These are phyloP conservation scores for Sporothrix pseudoabietina DNA, from an alignment of 2,329 filamentous ascomycete species.

Conservation along the genomic window DNA sequence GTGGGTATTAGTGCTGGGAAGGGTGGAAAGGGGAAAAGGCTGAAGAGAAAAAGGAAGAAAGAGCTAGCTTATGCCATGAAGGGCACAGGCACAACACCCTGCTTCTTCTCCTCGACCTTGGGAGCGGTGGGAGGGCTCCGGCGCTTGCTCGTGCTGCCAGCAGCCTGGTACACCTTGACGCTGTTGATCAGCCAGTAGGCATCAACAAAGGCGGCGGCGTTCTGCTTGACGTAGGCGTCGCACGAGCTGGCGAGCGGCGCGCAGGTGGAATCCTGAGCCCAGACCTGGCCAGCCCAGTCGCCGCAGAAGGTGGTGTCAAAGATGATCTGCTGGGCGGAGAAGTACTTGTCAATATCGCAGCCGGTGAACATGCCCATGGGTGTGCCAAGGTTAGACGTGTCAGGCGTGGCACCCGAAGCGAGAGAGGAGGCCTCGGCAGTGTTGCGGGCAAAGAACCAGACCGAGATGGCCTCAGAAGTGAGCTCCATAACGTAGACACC, in stretches of 20 bases:
- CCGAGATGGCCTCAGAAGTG: slow-evolving; percentile 68
- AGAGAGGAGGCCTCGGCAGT: slow-evolving; percentile 37
- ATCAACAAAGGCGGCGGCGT: slow-evolving; percentile 69
- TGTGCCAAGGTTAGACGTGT: slow-evolving; percentile 68
- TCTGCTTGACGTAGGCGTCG: slow-evolving; percentile 68
- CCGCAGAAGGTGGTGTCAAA: slow-evolving; percentile 87
- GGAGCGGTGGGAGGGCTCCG: neutral
- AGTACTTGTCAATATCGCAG: slow-evolving; percentile 72
- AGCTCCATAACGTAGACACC: slow-evolving; percentile 78
- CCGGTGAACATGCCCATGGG: slow-evolving; percentile 69
- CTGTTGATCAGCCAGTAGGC: slow-evolving; percentile 78
- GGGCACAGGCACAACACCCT: slow-evolving; percentile 19
- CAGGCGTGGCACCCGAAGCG: slow-evolving; percentile 57
- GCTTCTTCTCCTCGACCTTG: neutral
- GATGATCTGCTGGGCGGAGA: slow-evolving; percentile 73
- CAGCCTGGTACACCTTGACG: slow-evolving; percentile 62
- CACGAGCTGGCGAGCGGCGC: slow-evolving; percentile 64
- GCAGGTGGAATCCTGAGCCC: slow-evolving; percentile 61
- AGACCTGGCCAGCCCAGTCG: slow-evolving; percentile 77
- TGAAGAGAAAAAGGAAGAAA: neutral
- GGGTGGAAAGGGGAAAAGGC: neutral
- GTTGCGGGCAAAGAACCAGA: slow-evolving; percentile 79
- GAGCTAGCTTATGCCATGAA: slow-evolving; percentile 28
- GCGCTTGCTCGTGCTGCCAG: slow-evolving; percentile 24
- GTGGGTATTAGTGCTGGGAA: neutral